A percentile compares a stretch with the other conserved stretches of the same genome.
phyloP scores from a whole-genome alignment of 2,329 filamentous ascomycete genomes.

The Aureobasidium namibiae region DNA sequence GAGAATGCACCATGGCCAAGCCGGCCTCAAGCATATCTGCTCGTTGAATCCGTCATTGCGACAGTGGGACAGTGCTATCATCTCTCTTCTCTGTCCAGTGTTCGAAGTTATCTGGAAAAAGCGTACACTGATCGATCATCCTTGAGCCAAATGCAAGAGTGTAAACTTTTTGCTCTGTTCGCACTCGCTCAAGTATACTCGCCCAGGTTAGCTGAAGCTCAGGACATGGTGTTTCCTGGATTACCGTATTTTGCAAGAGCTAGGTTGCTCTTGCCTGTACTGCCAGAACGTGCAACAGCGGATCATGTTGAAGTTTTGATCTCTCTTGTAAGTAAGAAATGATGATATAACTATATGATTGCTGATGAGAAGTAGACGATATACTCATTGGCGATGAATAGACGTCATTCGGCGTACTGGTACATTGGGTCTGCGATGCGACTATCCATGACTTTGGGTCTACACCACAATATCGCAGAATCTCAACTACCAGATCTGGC shows the following conservation, averaged over 20 bases:
- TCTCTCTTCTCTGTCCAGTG: constrained; percentile 32
- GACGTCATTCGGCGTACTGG: not conserved
- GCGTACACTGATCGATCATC: constrained; percentile 29
- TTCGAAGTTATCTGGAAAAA: constrained; percentile 31
- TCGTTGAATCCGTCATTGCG: constrained; percentile 35
- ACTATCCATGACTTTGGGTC: constrained; percentile 1
- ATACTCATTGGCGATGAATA: constrained; percentile 6
- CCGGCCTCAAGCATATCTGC: constrained; percentile 28
- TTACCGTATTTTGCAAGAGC: constrained; percentile 37
- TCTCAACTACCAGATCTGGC: not conserved
- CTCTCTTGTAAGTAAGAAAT: constrained; percentile 28
- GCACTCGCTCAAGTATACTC: constrained; percentile 42
- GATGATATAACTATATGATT: not conserved
- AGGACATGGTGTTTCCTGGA: constrained; percentile 33
- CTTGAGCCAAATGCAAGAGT: constrained; percentile 27
- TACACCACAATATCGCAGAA: constrained; percentile 5
- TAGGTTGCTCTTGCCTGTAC: constrained; percentile 30
- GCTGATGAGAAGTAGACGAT: not conserved
- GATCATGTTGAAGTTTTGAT: constrained; percentile 38
- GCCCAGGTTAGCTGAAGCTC: constrained; percentile 28
- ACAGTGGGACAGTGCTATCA: constrained; percentile 35
- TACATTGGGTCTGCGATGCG: constrained; percentile 9
- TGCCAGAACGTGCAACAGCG: constrained; percentile 36
- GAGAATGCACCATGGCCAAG: constrained; percentile 32
- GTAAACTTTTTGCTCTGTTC: constrained; percentile 39